phyloP scores from a whole-genome alignment of 495 filamentous ascomycete species.

The Daldinia vernicosa region DNA sequence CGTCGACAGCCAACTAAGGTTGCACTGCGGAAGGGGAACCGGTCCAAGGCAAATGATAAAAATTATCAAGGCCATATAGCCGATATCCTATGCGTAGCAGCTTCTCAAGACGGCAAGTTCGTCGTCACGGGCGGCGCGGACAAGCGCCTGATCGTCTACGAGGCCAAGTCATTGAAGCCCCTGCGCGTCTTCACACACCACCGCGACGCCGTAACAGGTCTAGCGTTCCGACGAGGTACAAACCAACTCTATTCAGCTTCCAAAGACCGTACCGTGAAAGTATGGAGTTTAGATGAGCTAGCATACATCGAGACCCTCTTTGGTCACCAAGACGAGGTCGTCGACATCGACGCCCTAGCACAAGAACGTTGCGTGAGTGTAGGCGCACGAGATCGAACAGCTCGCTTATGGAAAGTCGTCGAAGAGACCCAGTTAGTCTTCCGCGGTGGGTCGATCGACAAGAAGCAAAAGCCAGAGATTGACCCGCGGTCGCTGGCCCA shows the following conservation, averaged over 20 bases:
- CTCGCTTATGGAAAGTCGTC: constrained; percentile 95
- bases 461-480: constrained; percentile 58
- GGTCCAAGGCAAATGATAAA: constrained; percentile 66
- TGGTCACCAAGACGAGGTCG: constrained; percentile 90
- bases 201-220: constrained; percentile 81
- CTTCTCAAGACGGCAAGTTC: constrained; percentile 87
- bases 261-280: constrained; percentile 87
- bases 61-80: constrained; percentile 77
- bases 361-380: constrained; percentile 91
- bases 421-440: constrained; percentile 97
- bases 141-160: constrained; percentile 84
- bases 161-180: constrained; percentile 77
- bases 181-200: constrained; percentile 90
- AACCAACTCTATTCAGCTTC: constrained; percentile 92
- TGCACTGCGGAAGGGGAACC: constrained; percentile 69
- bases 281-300: constrained; percentile 76
- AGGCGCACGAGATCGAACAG: constrained; percentile 87
- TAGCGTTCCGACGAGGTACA: constrained; percentile 86
- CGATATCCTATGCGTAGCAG: constrained; percentile 81
- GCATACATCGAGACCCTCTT: constrained; percentile 96
- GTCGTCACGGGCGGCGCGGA: constrained; percentile 90
- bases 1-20: constrained; percentile 76
- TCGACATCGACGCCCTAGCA: constrained; percentile 81
- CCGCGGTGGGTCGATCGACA: constrained; percentile 74
- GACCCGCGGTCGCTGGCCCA: constrained; percentile 57